Conservation (phyloP, 2,329 filamentous ascomycete genomes). For the Penicillium brevicompactum region DNA sequence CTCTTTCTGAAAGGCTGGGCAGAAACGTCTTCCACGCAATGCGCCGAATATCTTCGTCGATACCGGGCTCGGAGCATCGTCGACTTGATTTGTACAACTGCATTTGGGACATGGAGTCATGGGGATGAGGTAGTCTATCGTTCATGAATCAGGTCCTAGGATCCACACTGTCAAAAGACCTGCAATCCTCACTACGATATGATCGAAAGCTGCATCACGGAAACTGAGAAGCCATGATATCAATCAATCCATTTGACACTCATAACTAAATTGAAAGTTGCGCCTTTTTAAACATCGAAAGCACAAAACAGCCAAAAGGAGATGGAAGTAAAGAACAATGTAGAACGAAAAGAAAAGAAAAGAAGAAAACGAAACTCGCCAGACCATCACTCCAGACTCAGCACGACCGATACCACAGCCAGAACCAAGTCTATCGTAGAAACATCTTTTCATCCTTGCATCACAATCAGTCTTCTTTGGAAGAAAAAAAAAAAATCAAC, state of each 20-base stretch:
- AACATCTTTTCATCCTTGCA: conserved; percentile 2
- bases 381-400: not conserved
- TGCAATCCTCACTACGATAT: too few species aligned
- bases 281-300: conserved; percentile 9
- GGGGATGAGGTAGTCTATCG: too few species aligned
- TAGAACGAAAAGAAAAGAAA: not conserved
- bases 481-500: not conserved
- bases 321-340: not conserved
- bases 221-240: not conserved
- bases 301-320: not conserved
- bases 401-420: not conserved
- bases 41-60: too few species aligned
- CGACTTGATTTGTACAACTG: too few species aligned
- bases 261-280: conserved; percentile 7
- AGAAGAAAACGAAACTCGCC: not conserved
- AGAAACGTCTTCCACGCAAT: too few species aligned
- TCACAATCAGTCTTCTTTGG: not conserved
- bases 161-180: too few species aligned
- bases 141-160: too few species aligned
- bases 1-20: too few species aligned
- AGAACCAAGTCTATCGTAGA: conserved; percentile 2
- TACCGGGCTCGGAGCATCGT: too few species aligned
- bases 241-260: conserved; percentile 8
- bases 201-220: too few species aligned
- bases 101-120: too few species aligned